These are phyloP conservation scores for Flaveria bidentis DNA, from an alignment of 129 eudicot genomes.

Conservation along the genomic window DNA sequence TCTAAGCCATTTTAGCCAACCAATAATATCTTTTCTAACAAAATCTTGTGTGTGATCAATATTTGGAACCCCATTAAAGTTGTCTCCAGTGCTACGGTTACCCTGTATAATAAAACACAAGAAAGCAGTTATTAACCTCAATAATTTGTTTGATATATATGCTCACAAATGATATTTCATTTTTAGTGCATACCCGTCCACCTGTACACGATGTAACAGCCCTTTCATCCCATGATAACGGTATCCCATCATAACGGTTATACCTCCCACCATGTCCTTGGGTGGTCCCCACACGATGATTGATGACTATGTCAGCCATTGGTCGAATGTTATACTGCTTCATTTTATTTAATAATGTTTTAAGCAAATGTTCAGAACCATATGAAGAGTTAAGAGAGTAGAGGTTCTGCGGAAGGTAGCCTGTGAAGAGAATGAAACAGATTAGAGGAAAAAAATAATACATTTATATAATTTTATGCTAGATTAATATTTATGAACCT, in stretches of 20 bases:
- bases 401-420: constrained; percentile 91
- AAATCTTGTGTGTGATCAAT: constrained; percentile 79
- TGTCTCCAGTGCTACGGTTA: constrained; percentile 80
- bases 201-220: constrained; percentile 95
- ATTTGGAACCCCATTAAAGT: constrained; percentile 81
- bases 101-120: constrained; percentile 47
- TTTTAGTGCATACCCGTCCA: constrained; percentile 62
- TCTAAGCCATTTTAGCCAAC: constrained; percentile 82
- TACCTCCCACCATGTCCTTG: constrained; percentile 78
- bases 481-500: constrained; percentile 47
- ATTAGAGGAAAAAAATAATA: not conserved
- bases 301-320: constrained; percentile 92
- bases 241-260: constrained; percentile 92
- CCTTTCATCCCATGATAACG: constrained; percentile 81
- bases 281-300: constrained; percentile 89
- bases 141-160: not conserved
- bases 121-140: not conserved
- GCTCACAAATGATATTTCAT: not conserved
- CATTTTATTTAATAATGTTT: constrained; percentile 71
- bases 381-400: constrained; percentile 80
- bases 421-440: constrained; percentile 35
- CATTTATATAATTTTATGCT: not conserved
- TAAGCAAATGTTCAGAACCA: constrained; percentile 75
- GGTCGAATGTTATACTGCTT: constrained; percentile 70
- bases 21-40: constrained; percentile 68